Evolutionary conservation across 1,139 yeast species (phyloP).

Genomic region (Candida pseudoviswanathii): DNA sequence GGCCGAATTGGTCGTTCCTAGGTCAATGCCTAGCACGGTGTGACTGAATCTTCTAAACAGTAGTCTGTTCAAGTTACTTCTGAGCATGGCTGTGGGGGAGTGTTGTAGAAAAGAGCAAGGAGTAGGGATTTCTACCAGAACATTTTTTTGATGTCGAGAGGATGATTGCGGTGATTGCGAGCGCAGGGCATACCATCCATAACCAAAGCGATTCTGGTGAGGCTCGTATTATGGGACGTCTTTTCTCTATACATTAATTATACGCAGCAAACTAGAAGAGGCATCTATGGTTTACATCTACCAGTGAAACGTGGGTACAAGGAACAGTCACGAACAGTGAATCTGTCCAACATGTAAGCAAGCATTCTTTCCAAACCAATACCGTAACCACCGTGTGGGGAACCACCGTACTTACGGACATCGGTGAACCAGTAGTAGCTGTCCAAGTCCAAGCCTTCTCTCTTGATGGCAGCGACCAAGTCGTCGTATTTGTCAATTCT

Average conservation of each 20-base stretch:
- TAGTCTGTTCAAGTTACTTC: background rate
- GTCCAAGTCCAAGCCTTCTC: conserved; percentile 81
- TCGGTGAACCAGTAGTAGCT: conserved; percentile 96
- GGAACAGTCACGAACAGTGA: conserved; percentile 96
- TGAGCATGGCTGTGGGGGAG: background rate
- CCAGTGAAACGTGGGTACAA: conserved; percentile 98
- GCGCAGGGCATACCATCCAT: too few relatives aligned
- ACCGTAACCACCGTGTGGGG: conserved; percentile 99
- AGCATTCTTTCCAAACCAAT: conserved; percentile 96
- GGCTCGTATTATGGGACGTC: background rate
- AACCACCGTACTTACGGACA: conserved; percentile 94
- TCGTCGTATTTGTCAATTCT: conserved; percentile 85
- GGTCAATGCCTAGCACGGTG: conserved; percentile 70
- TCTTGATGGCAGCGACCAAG: conserved; percentile 83
- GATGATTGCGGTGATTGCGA: too few relatives aligned
- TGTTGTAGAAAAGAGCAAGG: background rate
- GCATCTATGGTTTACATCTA: conserved; percentile 86
- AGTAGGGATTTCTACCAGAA: background rate
- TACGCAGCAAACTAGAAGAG: background rate
- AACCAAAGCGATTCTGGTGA: too few relatives aligned
- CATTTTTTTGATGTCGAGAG: background rate
- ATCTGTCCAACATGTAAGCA: conserved; percentile 98
- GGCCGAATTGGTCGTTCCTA: conserved; percentile 83
- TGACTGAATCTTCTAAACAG: conserved; percentile 18
- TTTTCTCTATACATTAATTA: background rate